phyloP scores from a whole-genome alignment of 2,329 filamentous ascomycete genomes.

The Cyclaneusma minus region DNA sequence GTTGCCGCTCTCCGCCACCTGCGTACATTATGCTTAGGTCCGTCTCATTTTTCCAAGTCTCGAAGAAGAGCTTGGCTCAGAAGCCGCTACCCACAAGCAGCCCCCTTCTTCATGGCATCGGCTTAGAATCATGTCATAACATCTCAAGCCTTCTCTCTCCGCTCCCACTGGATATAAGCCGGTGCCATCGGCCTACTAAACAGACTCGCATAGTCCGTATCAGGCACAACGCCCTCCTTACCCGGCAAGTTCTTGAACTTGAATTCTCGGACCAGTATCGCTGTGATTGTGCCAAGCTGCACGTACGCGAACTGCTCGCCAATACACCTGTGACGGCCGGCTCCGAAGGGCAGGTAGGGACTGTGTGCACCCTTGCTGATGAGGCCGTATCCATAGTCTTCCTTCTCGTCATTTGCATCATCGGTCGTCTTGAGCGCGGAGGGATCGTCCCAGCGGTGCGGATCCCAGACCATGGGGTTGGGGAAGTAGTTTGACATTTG shows the following conservation, averaged over 20 bases:
- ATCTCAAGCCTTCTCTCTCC: slow-evolving; percentile 28
- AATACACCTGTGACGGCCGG: slow-evolving; percentile 85
- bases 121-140: too few species aligned
- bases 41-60: too few species aligned
- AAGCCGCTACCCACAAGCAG: too few species aligned
- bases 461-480: slow-evolving; percentile 70
- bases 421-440: slow-evolving; percentile 36
- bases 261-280: slow-evolving; percentile 60
- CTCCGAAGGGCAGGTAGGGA: slow-evolving; percentile 88
- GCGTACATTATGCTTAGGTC: too few species aligned
- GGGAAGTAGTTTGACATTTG: slow-evolving; percentile 64
- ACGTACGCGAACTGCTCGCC: slow-evolving; percentile 94
- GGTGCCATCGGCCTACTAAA: slow-evolving; percentile 62
- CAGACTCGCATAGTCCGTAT: slow-evolving; percentile 52
- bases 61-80: too few species aligned
- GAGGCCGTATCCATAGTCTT: slow-evolving; percentile 87
- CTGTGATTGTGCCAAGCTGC: slow-evolving; percentile 75
- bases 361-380: slow-evolving; percentile 82
- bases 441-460: slow-evolving; percentile 72
- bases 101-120: too few species aligned
- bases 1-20: too few species aligned
- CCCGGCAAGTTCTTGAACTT: slow-evolving; percentile 65
- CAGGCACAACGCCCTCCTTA: slow-evolving; percentile 50
- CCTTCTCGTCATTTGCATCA: slow-evolving; percentile 50
- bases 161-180: slow-evolving; percentile 62